These are phyloP conservation scores for Petasospora fabianii DNA, from an alignment of 1,139 yeast genomes.

Conservation along the genomic window DNA sequence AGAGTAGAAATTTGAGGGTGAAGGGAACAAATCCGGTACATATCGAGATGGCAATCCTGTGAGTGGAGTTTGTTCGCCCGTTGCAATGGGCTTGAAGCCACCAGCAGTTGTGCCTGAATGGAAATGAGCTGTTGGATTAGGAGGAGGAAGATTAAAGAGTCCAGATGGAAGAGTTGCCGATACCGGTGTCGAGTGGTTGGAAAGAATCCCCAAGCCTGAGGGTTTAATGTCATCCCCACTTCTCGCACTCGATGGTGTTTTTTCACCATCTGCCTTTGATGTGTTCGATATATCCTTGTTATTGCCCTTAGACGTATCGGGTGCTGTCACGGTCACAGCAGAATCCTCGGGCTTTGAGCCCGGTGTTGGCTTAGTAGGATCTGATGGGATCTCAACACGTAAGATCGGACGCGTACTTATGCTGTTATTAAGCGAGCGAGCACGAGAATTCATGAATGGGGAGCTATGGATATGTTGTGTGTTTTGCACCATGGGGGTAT, in stretches of 20 bases:
- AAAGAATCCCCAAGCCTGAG: constrained; percentile 21
- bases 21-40: constrained; percentile 52
- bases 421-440: constrained; percentile 19
- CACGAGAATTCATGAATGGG: constrained; percentile 18
- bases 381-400: constrained; percentile 46
- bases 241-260: constrained; percentile 16
- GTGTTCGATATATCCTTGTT: not conserved
- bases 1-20: constrained; percentile 48
- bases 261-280: constrained; percentile 2
- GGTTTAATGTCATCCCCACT: constrained; percentile 15
- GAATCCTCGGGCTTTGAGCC: constrained; percentile 26
- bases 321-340: constrained; percentile 40
- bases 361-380: constrained; percentile 11
- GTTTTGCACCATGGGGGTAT: constrained; percentile 7
- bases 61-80: constrained; percentile 48
- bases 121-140: constrained; percentile 18
- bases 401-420: constrained; percentile 40
- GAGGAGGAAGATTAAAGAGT: constrained; percentile 25
- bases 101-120: constrained; percentile 13
- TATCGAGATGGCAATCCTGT: constrained; percentile 47
- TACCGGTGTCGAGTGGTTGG: constrained; percentile 28
- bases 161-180: constrained; percentile 30
- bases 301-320: constrained; percentile 28
- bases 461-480: constrained; percentile 7
- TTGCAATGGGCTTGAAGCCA: constrained; percentile 14